Base-by-base conservation (phyloP, 192 early-diverging fungal species). In the Rhizoclosmatium globosum region DNA sequence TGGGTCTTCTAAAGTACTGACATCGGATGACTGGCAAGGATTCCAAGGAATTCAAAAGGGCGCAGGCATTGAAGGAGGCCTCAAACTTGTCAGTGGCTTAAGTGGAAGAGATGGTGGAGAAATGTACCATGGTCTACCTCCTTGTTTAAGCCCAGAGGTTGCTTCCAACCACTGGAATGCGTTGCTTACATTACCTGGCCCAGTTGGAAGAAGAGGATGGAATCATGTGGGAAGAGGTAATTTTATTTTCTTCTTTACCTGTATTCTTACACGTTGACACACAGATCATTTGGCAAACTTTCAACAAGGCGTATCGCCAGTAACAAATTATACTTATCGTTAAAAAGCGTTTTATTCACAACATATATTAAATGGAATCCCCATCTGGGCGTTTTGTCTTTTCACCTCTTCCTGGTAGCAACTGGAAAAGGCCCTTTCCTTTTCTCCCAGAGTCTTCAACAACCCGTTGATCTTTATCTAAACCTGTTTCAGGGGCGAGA, bases 161-260 rank as follows among this genome's bases (percentile, higher is more conserved):
- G 72, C 44, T n/a, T 31, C 45, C 42, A 74, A 74, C 44, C 72
- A 74, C 44, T 74, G 72, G 72, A 74, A 74, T 47, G 72, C 72
- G 43, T 64, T 74, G 59, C 41, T 78, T n/a, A 66, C 47, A 19
- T 38, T 68, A 41, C 77, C 77, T 23, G 77, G 65, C 57, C 77
- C 77, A 15, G 77, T 78, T 21, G 77, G 77, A 21, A 69, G 77
- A 60, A 46, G 77, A 2, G 77, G 77, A 3, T 78, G 77, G 77
- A 78, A 78, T 47, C 68, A 68, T 45, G 77, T 78, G 9, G 77
- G 77, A 50, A 19, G 77, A 70, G 77, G 77, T 78, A 65, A 64
- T 64, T 64, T 64, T 64, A 17, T 21, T 64, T 64, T 73, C 2
- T 60, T 31, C 6, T 21, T 64, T 17, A 68, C 2, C 43, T 45